Base-by-base conservation (phyloP, 2,329 filamentous ascomycete genomes). In the Trichoderma pleuroti region DNA sequence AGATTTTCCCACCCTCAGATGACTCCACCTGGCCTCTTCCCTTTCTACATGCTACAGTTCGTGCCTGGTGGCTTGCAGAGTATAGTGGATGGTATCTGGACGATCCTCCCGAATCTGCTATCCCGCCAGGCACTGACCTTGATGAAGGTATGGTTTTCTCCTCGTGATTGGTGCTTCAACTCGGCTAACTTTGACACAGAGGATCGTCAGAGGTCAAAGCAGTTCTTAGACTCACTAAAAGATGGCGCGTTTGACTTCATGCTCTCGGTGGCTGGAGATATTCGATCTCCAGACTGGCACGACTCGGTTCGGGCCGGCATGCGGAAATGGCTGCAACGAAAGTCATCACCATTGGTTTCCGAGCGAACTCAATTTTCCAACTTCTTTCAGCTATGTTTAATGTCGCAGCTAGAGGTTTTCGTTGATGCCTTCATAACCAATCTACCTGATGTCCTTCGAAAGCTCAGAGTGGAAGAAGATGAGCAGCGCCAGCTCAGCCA, bases 181-280 rank as follows among this genome's bases (percentile, higher is more conserved):
- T 66, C 21, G 14, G 60, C 77, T 78, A 63, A 78, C 64, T 59
- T 28, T 64, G 72, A 7, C 84, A 62, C 83, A 81, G 93, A 96
- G 80, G 89, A 91, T 67, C 88, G 88, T 62, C 86, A 90, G 73
- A 86, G 93, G 71, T 90, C 91, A 3, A 91, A 91, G 71, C 86
- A 90, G 42, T 97, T 97, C 76, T 84, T 91, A 68, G 89, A 93
- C 66, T 88, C 92, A 4, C 82, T 98, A 8, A 93, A 94, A 76
- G 94, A 98, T 73, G 94, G 94, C 5, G 94, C 93, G 6, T 92
- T 99, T 73, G 94, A 98, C 77, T 97, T 98, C 77, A 88, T 98
- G 74, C 86, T 99, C 21, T 91, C 93, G 0, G 86, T 97, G 60
- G 92, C 93, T 67, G 90, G 93, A 34, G 94, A 97, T 77, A 88